Conservation (phyloP, 2,329 filamentous ascomycete genomes). For the Septoria petroselini region DNA sequence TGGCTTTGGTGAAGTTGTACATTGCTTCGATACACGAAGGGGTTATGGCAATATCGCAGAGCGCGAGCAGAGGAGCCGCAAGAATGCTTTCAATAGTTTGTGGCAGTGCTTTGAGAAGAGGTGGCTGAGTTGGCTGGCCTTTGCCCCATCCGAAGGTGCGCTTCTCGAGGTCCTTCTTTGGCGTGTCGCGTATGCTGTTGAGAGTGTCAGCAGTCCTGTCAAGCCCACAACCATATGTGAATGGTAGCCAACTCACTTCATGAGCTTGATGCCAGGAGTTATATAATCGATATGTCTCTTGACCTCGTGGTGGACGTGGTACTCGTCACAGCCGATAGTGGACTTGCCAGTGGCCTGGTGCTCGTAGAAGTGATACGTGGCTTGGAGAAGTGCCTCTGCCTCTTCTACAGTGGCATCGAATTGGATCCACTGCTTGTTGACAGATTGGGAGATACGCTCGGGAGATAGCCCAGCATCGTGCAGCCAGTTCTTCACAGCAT, state of each 20-base stretch:
- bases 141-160: conserved; percentile 21
- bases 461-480: conserved; percentile 34
- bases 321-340: conserved; percentile 41
- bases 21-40: conserved; percentile 43
- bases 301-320: conserved; percentile 49
- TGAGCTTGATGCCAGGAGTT: conserved; percentile 53
- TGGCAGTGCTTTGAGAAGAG: conserved; percentile 19
- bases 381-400: conserved; percentile 40
- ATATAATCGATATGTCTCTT: conserved; percentile 55
- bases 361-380: conserved; percentile 60
- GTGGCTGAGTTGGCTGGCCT: conserved; percentile 17
- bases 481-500: conserved; percentile 43
- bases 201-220: no score
- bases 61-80: conserved; percentile 2
- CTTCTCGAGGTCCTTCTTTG: conserved; percentile 23
- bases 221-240: no score
- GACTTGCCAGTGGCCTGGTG: conserved; percentile 51
- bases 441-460: conserved; percentile 37
- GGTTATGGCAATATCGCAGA: conserved; percentile 36
- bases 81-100: conserved; percentile 14
- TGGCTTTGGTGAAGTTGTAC: conserved; percentile 46
- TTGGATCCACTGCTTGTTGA: conserved; percentile 42
- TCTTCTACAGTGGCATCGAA: conserved; percentile 43
- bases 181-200: conserved; percentile 3
- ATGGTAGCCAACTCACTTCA: no score